Conservation (phyloP, 768 basidiomycete genomes). For the Galerina sulciceps region DNA sequence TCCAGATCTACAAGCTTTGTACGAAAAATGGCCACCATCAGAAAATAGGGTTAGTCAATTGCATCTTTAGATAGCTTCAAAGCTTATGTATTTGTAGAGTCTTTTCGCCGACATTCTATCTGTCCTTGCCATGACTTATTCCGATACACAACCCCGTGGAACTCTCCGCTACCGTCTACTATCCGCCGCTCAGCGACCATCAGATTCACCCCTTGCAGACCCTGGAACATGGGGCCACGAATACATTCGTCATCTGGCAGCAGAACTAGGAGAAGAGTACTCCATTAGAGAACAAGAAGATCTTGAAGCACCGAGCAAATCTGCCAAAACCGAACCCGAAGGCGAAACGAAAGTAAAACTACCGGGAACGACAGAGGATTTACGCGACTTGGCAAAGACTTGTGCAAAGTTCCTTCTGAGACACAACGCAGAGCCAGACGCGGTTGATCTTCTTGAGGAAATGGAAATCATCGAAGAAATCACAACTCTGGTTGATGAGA, state of each 20-base stretch:
- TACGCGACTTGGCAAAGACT: conserved; percentile 76
- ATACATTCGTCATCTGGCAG: conserved; percentile 95
- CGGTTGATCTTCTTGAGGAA: conserved; percentile 93
- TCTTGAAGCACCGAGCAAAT: conserved; percentile 26
- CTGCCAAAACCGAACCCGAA: conserved; percentile 29
- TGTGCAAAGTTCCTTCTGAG: conserved; percentile 88
- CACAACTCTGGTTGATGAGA: conserved; percentile 77
- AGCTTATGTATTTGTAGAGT: conserved; percentile 53
- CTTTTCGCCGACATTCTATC: conserved; percentile 97
- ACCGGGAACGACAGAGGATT: conserved; percentile 71
- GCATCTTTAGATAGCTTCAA: not conserved
- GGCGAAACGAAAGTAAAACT: conserved; percentile 28
- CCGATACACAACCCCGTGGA: conserved; percentile 95
- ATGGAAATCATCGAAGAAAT: conserved; percentile 88
- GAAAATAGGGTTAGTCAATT: conserved; percentile 66
- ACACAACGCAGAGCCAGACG: conserved; percentile 98
- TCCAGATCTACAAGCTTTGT: conserved; percentile 80
- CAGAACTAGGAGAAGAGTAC: conserved; percentile 96
- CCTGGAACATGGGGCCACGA: conserved; percentile 99
- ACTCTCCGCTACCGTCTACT: conserved; percentile 93
- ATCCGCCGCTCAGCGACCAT: conserved; percentile 69
- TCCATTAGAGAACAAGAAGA: conserved; percentile 63
- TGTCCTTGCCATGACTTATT: conserved; percentile 99
- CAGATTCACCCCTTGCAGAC: conserved; percentile 72
- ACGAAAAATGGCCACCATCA: conserved; percentile 80